Evolutionary conservation across 192 early-diverging fungal genomes (phyloP).

Genomic region (Coemansia sp.): DNA sequence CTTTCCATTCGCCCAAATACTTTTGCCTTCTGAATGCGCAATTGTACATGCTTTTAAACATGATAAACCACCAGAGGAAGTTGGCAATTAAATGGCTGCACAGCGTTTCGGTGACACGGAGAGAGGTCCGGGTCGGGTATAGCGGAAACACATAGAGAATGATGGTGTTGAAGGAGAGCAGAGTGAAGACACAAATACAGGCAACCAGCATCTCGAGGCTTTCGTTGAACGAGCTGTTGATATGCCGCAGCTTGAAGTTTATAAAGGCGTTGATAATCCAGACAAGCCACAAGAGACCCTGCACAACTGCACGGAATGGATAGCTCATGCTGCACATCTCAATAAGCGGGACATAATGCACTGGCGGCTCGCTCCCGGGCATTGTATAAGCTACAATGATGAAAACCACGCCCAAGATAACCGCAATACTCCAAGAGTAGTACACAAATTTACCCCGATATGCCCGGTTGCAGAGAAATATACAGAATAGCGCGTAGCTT

Average conservation of each 20-base stretch:
- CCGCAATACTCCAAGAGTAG: conserved; percentile 12
- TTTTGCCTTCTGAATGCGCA: conserved; percentile 31
- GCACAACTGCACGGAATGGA: conserved; percentile 36
- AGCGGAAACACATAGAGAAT: conserved; percentile 42
- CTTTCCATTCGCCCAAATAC: conserved; percentile 44
- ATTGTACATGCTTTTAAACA: conserved; percentile 45
- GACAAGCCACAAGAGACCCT: conserved; percentile 41
- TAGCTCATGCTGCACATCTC: conserved; percentile 51
- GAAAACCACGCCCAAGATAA: conserved; percentile 19
- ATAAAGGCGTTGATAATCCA: conserved; percentile 41
- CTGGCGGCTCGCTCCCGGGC: conserved; percentile 15
- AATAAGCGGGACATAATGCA: conserved; percentile 29
- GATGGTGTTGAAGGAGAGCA: conserved; percentile 42
- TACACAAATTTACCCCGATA: conserved; percentile 35
- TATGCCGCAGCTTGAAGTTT: conserved; percentile 46
- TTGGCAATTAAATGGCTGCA: conserved; percentile 34
- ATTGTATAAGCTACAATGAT: conserved; percentile 33
- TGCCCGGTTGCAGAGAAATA: conserved; percentile 38
- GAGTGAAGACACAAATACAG: conserved; percentile 32
- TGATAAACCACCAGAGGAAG: conserved; percentile 55
- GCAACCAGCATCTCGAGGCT: conserved; percentile 43
- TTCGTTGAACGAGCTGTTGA: conserved; percentile 54
- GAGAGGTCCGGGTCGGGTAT: conserved; percentile 19
- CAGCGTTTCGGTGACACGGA: conserved; percentile 31
- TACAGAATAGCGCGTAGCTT: conserved; percentile 48